Evolutionary conservation across 2,329 filamentous ascomycete genomes (phyloP).

Genomic region (Botrytis sinoallii): DNA sequence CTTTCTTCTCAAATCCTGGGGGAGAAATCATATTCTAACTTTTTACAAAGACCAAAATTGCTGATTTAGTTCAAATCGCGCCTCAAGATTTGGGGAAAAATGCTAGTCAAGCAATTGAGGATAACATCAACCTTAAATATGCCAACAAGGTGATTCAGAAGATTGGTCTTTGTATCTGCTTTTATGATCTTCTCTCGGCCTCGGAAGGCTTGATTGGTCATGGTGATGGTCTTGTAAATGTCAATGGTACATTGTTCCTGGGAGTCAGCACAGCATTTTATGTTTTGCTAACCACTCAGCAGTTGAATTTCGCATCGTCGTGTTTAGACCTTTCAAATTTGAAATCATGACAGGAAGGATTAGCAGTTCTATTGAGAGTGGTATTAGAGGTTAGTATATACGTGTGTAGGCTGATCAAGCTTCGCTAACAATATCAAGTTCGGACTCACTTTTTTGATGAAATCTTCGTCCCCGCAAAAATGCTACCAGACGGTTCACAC

Average conservation of each 20-base stretch:
- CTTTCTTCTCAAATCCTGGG: too few species aligned
- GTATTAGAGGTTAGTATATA: constrained; percentile 61
- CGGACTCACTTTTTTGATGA: constrained; percentile 92
- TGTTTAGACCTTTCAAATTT: constrained; percentile 94
- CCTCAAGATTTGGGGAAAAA: constrained; percentile 84
- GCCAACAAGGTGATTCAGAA: constrained; percentile 94
- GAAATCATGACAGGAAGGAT: constrained; percentile 88
- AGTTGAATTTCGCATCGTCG: constrained; percentile 91
- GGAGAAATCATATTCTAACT: constrained; percentile 11
- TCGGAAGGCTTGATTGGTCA: constrained; percentile 94
- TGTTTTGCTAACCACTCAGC: constrained; percentile 15
- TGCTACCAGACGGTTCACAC: constrained; percentile 70
- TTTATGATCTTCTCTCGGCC: constrained; percentile 85
- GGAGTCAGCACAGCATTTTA: not conserved
- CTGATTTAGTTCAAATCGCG: constrained; percentile 89
- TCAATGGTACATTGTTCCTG: constrained; percentile 64
- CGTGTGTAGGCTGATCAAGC: not conserved
- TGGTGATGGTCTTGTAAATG: constrained; percentile 86
- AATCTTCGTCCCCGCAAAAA: constrained; percentile 72
- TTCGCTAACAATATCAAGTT: constrained; percentile 46
- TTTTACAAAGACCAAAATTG: constrained; percentile 74
- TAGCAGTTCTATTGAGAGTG: constrained; percentile 66
- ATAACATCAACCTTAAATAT: constrained; percentile 97
- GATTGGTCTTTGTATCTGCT: constrained; percentile 86
- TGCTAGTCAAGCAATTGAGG: constrained; percentile 82